These are phyloP conservation scores for Solanum paucissectum DNA, from an alignment of 257 asterid species.

Conservation along the genomic window DNA sequence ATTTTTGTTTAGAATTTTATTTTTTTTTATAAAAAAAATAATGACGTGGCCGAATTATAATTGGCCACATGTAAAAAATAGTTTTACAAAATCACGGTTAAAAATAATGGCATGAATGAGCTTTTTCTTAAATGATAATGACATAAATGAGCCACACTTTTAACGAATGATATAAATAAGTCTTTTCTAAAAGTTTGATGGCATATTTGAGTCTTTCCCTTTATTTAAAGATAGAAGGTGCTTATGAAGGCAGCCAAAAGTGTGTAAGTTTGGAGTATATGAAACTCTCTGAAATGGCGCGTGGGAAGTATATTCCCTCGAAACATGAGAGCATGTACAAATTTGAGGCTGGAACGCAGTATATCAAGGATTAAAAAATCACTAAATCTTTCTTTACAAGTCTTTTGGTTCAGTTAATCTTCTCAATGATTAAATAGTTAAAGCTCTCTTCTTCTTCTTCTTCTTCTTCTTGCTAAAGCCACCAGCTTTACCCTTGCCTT, in stretches of 20 bases:
- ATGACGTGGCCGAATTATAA: no score
- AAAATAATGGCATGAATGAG: no score
- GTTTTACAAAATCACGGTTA: no score
- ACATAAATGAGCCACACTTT: no score
- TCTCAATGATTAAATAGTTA: neutral
- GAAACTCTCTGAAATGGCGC: neutral
- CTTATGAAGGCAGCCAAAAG: neutral
- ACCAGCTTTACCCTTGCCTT: neutral
- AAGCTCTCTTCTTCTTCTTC: neutral
- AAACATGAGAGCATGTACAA: constrained; percentile 10
- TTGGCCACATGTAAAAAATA: no score
- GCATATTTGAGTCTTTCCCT: no score
- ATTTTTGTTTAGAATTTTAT: no score
- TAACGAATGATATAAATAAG: no score
- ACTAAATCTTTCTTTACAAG: neutral
- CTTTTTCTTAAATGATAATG: no score
- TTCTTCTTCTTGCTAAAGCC: neutral
- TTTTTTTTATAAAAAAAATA: no score
- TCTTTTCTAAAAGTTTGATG: no score
- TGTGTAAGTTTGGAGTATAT: neutral
- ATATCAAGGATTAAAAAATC: neutral
- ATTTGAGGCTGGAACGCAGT: constrained; percentile 6
- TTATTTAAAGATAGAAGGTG: neutral
- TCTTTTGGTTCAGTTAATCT: neutral
- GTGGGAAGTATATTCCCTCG: neutral